Evolutionary conservation across 2,329 filamentous ascomycete species (phyloP).

Genomic region (Byssochlamys sp.): DNA sequence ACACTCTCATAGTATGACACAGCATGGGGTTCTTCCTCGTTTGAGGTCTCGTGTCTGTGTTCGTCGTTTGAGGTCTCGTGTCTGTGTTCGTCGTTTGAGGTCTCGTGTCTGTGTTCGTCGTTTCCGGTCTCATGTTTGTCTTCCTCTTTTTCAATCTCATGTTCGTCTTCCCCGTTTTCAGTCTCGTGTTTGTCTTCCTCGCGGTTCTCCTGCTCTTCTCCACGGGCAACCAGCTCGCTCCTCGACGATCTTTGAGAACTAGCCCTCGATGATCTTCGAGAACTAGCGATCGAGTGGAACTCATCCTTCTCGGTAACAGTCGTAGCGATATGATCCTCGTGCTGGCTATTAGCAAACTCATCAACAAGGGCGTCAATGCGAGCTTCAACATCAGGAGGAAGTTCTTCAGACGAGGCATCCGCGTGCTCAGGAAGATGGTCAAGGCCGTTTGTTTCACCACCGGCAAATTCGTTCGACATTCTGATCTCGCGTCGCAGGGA

Average conservation of each 20-base stretch:
- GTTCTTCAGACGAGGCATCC: conserved; percentile 4
- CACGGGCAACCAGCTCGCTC: neutral
- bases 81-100: no score
- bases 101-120: neutral
- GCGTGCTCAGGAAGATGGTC: conserved; percentile 8
- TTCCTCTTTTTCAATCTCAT: neutral
- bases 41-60: neutral
- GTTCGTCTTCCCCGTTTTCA: no score
- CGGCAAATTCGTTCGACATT: conserved; percentile 6
- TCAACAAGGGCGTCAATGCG: conserved; percentile 6
- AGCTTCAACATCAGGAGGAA: neutral
- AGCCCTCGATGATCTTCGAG: conserved; percentile 25
- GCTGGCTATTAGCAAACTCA: conserved; percentile 16
- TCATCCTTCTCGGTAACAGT: conserved; percentile 25
- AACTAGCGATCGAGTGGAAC: conserved; percentile 32
- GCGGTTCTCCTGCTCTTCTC: neutral
- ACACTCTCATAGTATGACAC: neutral
- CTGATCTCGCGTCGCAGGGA: conserved; percentile 15
- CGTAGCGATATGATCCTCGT: conserved; percentile 8
- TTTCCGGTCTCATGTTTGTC: neutral
- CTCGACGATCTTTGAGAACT: conserved; percentile 2
- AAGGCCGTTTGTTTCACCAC: conserved; percentile 8
- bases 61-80: neutral
- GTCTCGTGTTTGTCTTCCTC: neutral
- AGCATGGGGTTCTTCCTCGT: neutral